These are phyloP conservation scores for Kodamaea suecica DNA, from an alignment of 1,139 yeast species.

Conservation along the genomic window DNA sequence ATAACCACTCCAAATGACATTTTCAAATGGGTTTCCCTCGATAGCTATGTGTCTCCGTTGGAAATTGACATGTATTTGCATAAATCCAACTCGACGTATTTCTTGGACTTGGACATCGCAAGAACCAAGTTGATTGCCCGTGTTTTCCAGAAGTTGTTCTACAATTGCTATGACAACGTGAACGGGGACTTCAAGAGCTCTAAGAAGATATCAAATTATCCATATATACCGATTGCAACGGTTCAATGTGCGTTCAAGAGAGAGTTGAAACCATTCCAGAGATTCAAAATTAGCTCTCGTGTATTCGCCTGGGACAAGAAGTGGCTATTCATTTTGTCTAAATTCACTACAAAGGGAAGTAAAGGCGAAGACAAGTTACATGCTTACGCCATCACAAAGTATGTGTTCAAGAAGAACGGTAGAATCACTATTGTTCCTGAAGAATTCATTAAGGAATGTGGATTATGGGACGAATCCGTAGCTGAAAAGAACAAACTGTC, in stretches of 20 bases:
- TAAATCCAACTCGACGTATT: slow-evolving; percentile 83
- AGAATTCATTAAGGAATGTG: slow-evolving; percentile 55
- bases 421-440: slow-evolving; percentile 68
- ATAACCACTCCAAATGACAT: slow-evolving; percentile 26
- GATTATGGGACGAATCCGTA: slow-evolving; percentile 52
- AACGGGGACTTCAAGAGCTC: slow-evolving; percentile 28
- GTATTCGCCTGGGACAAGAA: slow-evolving; percentile 84
- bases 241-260: slow-evolving; percentile 65
- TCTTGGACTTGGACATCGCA: slow-evolving; percentile 78
- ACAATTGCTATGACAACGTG: slow-evolving; percentile 38
- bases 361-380: slow-evolving; percentile 34
- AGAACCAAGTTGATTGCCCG: slow-evolving; percentile 61
- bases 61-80: slow-evolving; percentile 87
- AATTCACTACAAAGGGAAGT: slow-evolving; percentile 46
- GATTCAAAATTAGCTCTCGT: slow-evolving; percentile 53
- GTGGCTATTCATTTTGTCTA: slow-evolving; percentile 74
- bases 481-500: slow-evolving; percentile 35
- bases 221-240: slow-evolving; percentile 77
- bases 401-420: slow-evolving; percentile 70
- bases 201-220: slow-evolving; percentile 34
- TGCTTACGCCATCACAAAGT: slow-evolving; percentile 70
- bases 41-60: slow-evolving; percentile 65
- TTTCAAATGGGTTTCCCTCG: slow-evolving; percentile 45
- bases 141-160: slow-evolving; percentile 52
- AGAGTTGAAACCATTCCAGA: slow-evolving; percentile 68